Evolutionary conservation across 1,284 basidiomycete genomes (phyloP).

Genomic region (Chondrostereum purpureum): DNA sequence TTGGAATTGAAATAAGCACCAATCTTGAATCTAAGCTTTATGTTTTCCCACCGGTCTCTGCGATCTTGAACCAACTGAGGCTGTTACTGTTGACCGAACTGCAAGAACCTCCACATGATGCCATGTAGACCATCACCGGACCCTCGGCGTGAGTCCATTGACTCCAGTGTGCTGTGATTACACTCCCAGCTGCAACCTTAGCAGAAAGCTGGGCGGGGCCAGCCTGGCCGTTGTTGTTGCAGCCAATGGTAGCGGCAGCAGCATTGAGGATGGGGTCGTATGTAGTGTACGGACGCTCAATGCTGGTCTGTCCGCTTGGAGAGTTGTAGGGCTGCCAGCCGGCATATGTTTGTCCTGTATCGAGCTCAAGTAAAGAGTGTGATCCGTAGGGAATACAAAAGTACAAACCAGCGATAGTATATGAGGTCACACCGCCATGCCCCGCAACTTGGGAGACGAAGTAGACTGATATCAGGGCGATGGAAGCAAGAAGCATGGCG

Average conservation of each 20-base stretch:
- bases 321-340: constrained; percentile 29
- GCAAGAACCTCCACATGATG: constrained; percentile 26
- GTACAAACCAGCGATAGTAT: constrained; percentile 22
- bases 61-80: constrained; percentile 33
- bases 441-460: constrained; percentile 23
- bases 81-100: constrained; percentile 23
- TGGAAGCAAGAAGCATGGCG: constrained; percentile 8
- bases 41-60: constrained; percentile 27
- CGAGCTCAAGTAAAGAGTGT: too few species aligned
- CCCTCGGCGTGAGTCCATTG: constrained; percentile 30
- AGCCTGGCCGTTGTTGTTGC: constrained; percentile 30
- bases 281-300: constrained; percentile 25
- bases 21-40: constrained; percentile 24
- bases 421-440: constrained; percentile 29
- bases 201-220: constrained; percentile 25
- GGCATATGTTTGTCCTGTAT: constrained; percentile 18
- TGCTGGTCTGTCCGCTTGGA: constrained; percentile 24
- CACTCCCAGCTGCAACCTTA: constrained; percentile 22
- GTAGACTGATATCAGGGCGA: constrained; percentile 20
- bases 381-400: too few species aligned
- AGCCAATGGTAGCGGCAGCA: constrained; percentile 10
- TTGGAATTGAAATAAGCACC: too few species aligned
- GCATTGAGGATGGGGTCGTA: constrained; percentile 14
- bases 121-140: constrained; percentile 32
- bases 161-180: constrained; percentile 11